Evolutionary conservation across 257 asterid genomes (phyloP).

Genomic region (Eucommia ulmoides): DNA sequence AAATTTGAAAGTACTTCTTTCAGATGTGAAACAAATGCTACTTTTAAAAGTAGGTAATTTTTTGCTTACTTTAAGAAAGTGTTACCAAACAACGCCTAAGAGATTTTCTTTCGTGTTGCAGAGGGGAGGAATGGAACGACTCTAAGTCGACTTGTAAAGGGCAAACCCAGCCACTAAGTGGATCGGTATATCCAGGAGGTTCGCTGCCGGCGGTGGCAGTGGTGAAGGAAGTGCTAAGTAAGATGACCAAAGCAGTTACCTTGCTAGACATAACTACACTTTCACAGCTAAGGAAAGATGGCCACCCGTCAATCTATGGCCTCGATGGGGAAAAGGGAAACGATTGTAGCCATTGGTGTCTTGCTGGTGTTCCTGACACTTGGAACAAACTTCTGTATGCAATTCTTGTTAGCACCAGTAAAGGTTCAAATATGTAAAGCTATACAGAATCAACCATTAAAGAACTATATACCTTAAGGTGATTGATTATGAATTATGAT

Average conservation of each 20-base stretch:
- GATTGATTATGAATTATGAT: too few species aligned
- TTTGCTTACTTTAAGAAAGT: too few species aligned
- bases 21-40: too few species aligned
- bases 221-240: slow-evolving; percentile 27
- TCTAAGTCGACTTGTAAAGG: slow-evolving; percentile 30
- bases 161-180: slow-evolving; percentile 34
- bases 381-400: slow-evolving; percentile 68
- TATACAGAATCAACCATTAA: too few species aligned
- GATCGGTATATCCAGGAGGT: slow-evolving; percentile 25
- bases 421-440: background rate
- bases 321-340: slow-evolving; percentile 6
- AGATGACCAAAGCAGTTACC: slow-evolving; percentile 36
- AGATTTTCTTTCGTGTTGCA: slow-evolving; percentile 5
- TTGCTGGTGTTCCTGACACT: slow-evolving; percentile 78
- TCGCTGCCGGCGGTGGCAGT: slow-evolving; percentile 21
- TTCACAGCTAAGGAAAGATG: slow-evolving; percentile 65
- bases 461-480: too few species aligned
- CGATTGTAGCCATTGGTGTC: slow-evolving; percentile 91
- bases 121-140: slow-evolving; percentile 57
- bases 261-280: slow-evolving; percentile 45
- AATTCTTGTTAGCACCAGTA: slow-evolving; percentile 17
- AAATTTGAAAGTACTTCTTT: too few species aligned
- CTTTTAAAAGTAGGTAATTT: too few species aligned
- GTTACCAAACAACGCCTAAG: too few species aligned
- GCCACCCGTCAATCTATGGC: slow-evolving; percentile 51